These are phyloP conservation scores for Plectosphaerella sp. DNA, from an alignment of 2,329 filamentous ascomycete genomes.

Conservation along the genomic window DNA sequence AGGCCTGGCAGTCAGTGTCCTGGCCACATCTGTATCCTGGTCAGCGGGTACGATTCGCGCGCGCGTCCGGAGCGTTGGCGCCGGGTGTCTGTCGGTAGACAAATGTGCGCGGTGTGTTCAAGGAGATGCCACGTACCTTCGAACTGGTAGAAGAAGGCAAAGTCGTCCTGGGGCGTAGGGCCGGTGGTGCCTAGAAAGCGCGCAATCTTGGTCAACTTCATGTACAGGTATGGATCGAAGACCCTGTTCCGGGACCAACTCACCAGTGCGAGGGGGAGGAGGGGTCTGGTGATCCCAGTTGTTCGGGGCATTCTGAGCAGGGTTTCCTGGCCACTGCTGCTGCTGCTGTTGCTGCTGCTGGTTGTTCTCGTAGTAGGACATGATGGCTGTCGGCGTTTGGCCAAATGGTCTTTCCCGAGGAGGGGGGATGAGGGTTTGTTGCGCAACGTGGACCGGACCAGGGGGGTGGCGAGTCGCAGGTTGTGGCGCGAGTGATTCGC, in stretches of 20 bases:
- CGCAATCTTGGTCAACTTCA: constrained; percentile 6
- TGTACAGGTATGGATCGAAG: constrained; percentile 3
- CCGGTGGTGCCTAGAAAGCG: constrained; percentile 63
- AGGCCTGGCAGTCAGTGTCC: constrained; percentile 16
- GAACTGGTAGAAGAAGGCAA: constrained; percentile 81
- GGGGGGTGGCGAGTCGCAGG: neutral
- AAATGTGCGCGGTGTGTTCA: constrained; percentile 1
- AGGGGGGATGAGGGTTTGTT: too few relatives aligned
- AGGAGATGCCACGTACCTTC: constrained; percentile 64
- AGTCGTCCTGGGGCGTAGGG: constrained; percentile 69
- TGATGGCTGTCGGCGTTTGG: constrained; percentile 15
- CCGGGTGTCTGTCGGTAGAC: constrained; percentile 2
- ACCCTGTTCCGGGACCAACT: constrained; percentile 2
- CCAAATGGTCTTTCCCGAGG: too few relatives aligned
- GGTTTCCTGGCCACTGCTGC: constrained; percentile 18
- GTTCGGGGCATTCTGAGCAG: constrained; percentile 15
- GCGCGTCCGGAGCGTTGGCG: neutral
- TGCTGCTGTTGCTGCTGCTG: constrained; percentile 26
- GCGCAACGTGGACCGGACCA: too few relatives aligned
- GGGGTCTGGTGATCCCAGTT: constrained; percentile 41
- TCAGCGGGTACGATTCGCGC: constrained; percentile 8
- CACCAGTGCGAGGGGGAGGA: constrained; percentile 33
- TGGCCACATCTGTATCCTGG: constrained; percentile 10
- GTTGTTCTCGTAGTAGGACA: constrained; percentile 42
- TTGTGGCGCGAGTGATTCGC: neutral